Evolutionary conservation across 371 early-diverging fungal genomes (phyloP).

Genomic region (Mortierella sp.): DNA sequence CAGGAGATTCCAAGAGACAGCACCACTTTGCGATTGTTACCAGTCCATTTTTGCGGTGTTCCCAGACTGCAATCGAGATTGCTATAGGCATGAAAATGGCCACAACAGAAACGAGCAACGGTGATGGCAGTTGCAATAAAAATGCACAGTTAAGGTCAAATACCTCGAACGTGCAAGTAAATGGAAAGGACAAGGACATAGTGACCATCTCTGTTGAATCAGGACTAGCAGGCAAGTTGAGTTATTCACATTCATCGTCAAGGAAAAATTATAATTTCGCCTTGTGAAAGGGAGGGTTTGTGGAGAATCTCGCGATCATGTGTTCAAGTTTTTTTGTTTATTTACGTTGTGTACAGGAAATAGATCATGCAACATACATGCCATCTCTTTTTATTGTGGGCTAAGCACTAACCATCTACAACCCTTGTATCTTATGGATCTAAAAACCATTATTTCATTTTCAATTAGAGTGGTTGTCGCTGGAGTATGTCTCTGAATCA

Average conservation of each 20-base stretch:
- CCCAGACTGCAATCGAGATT: slow-evolving; percentile 53
- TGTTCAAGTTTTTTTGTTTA: slow-evolving; percentile 2
- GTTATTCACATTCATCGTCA: not conserved
- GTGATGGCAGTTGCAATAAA: not conserved
- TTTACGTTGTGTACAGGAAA: too few species aligned
- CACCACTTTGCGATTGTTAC: slow-evolving; percentile 56
- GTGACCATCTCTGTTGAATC: slow-evolving; percentile 44
- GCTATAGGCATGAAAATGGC: slow-evolving; percentile 35
- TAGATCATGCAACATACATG: not conserved
- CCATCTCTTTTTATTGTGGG: not conserved
- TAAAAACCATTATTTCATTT: not conserved
- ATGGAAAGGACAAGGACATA: slow-evolving; percentile 14
- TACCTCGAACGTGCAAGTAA: not conserved
- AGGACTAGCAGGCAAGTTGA: slow-evolving; percentile 42
- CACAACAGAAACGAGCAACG: not conserved
- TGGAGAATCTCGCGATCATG: not conserved
- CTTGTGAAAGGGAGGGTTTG: not conserved
- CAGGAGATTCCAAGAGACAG: slow-evolving; percentile 8
- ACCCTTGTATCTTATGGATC: not conserved
- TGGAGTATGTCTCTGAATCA: slow-evolving; percentile 43
- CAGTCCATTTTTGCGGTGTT: slow-evolving; percentile 51
- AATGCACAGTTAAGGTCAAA: too few species aligned
- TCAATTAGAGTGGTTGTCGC: slow-evolving; percentile 48
- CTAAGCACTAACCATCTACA: not conserved
- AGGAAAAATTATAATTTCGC: not conserved